Conservation (phyloP, 495 filamentous ascomycete species). For the Venustampulla echinocandica region DNA sequence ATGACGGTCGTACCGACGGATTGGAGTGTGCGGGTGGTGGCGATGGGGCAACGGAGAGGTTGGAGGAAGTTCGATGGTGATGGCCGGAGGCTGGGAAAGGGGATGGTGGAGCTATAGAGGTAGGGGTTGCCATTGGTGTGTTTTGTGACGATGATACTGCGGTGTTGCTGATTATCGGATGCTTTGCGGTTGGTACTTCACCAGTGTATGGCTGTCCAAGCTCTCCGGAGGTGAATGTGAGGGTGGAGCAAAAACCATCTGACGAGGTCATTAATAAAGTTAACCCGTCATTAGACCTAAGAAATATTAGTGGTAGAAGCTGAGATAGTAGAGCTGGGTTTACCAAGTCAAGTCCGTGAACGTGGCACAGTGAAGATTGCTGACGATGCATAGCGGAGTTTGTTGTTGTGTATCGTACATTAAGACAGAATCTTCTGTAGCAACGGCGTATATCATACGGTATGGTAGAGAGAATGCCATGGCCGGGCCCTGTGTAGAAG, state of each 20-base stretch:
- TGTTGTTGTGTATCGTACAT: conserved; percentile 97
- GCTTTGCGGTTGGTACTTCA: conserved; percentile 44
- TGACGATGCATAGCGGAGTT: conserved; percentile 84
- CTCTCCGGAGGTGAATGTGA: conserved; percentile 78
- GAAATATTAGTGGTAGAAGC: neutral
- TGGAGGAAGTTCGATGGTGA: conserved; percentile 40
- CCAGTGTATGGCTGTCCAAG: conserved; percentile 79
- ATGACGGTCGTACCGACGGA: conserved; percentile 47
- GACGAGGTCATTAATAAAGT: conserved; percentile 94
- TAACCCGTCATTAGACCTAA: conserved; percentile 86
- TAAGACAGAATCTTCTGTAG: conserved; percentile 92
- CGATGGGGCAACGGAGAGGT: conserved; percentile 46
- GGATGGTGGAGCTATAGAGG: conserved; percentile 50
- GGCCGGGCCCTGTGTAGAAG: conserved; percentile 45
- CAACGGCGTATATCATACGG: conserved; percentile 92
- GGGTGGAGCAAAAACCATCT: conserved; percentile 91
- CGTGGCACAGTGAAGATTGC: conserved; percentile 92
- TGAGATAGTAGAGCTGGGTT: too few relatives aligned
- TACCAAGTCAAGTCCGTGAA: conserved; percentile 97
- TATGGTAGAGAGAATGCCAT: conserved; percentile 81
- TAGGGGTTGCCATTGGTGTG: conserved; percentile 59
- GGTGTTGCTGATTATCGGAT: conserved; percentile 34
- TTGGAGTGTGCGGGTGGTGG: conserved; percentile 35
- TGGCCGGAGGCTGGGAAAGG: conserved; percentile 36
- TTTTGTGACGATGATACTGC: conserved; percentile 34